Evolutionary conservation across 305 asterid species (phyloP).

Genomic region (Ilex paraguariensis): DNA sequence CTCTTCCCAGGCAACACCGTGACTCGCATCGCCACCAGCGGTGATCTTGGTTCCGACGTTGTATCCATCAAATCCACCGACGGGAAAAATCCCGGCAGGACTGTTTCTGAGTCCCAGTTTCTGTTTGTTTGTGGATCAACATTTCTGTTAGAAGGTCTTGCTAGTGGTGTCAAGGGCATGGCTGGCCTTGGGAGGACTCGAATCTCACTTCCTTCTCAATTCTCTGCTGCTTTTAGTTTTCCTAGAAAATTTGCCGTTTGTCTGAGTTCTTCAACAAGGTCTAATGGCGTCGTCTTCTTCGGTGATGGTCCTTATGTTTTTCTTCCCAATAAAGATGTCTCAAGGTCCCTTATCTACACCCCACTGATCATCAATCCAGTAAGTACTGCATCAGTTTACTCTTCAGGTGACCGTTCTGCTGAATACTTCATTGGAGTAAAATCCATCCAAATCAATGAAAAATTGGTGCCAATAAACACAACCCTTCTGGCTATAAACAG

Average conservation of each 20-base stretch:
- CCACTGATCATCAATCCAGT: slow-evolving; percentile 30
- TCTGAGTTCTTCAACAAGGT: slow-evolving; percentile 17
- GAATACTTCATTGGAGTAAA: slow-evolving; percentile 37
- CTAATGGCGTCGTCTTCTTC: slow-evolving; percentile 24
- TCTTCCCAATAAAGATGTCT: slow-evolving; percentile 20
- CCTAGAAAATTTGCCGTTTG: slow-evolving; percentile 31
- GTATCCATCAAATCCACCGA: slow-evolving; percentile 30
- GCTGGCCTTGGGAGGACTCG: slow-evolving; percentile 31
- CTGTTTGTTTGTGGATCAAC: slow-evolving; percentile 25
- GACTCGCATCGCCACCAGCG: slow-evolving; percentile 26
- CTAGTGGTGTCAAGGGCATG: slow-evolving; percentile 28
- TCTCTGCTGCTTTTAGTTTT: slow-evolving; percentile 22
- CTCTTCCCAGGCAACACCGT: slow-evolving; percentile 42
- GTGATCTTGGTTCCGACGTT: slow-evolving; percentile 49
- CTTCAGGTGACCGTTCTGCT: slow-evolving; percentile 21
- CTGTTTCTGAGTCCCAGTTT: slow-evolving; percentile 8
- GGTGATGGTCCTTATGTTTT: slow-evolving; percentile 37
- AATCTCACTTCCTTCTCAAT: slow-evolving; percentile 26
- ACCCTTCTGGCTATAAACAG: slow-evolving; percentile 15
- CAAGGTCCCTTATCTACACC: slow-evolving; percentile 30
- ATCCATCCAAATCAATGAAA: slow-evolving; percentile 26
- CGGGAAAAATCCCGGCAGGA: slow-evolving; percentile 28
- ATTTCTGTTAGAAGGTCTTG: slow-evolving; percentile 20
- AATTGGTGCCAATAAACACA: slow-evolving; percentile 20
- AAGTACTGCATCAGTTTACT: slow-evolving; percentile 16